Evolutionary conservation across 306 rosid genomes (phyloP), one percentile per base, ranked within the genome.

Genomic region (barrel medic (Medicago truncatula)): DNA sequence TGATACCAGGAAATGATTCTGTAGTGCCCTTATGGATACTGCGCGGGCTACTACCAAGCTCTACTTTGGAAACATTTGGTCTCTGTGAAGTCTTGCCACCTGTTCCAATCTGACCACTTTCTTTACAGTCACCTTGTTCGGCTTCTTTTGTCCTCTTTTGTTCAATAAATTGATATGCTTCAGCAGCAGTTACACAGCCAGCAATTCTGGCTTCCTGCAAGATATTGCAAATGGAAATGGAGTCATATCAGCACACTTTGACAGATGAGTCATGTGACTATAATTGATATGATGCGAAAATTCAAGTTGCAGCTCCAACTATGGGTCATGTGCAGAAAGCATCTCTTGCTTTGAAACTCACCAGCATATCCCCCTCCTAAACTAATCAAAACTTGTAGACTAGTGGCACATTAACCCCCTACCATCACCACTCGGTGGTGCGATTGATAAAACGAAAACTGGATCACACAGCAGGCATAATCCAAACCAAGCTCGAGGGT

Each of bases 201-300:
- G 93, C 91, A 72, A 85, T 81, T 83, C 89, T 91, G 74, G 97
- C 96, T 75, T 87, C 93, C 98, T 91, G 79, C 76, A 76, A 31
- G 63, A 76, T 21, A 62, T 56, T 34, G 43, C 9, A 80, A 44
- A 75, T 11, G 68, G 67, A 61, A 86, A 41, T 53, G 70, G 49
- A 62, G 41, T 43, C 41, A 17, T 70, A 49, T 17, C 41, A 39
- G 28, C 46, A 68, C 50, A 64, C 76, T 36, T 73, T 58, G 36
- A 34, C 31, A 38, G 34, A 71, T 20, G 18, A 59, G 47, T 40
- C 28, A 57, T 25, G 50, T 18, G 39, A 60, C 43, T 41, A 63
- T 46, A 36, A 23, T 66, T 46, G 15, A 39, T 31, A 49, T 47
- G 39, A 44, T 67, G 65, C 56, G 13, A 69, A 60, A 58, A 34